A percentile compares a stretch with the other conserved stretches of the same genome.
Conservation (phyloP, 305 asterid genomes). For the Fraxinus platypoda region DNA sequence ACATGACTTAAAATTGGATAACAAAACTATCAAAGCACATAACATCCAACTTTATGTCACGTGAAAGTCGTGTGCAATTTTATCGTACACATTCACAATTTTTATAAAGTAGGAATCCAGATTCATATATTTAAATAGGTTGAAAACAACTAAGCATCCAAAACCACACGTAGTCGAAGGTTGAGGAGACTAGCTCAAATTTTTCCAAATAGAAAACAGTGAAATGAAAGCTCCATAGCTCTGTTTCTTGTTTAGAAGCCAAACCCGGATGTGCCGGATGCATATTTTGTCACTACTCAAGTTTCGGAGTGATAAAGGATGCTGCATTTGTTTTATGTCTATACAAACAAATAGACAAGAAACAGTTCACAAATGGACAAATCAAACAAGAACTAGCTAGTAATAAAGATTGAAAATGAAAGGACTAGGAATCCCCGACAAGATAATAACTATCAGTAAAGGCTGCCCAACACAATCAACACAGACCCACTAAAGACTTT, state of each 20-base stretch:
- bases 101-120: background rate
- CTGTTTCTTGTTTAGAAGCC: conserved; percentile 27
- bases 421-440: conserved; percentile 56
- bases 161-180: background rate
- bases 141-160: background rate
- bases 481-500: conserved; percentile 55
- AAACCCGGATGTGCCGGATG: conserved; percentile 16
- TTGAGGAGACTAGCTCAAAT: background rate
- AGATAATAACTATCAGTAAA: conserved; percentile 50
- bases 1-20: background rate
- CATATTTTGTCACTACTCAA: conserved; percentile 34
- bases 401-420: conserved; percentile 56
- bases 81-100: background rate
- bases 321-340: conserved; percentile 24
- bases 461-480: conserved; percentile 48
- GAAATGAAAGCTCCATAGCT: conserved; percentile 23
- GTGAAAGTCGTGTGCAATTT: background rate
- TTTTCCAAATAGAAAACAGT: background rate
- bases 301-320: conserved; percentile 25
- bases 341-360: conserved; percentile 27
- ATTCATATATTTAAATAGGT: background rate
- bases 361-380: conserved; percentile 50
- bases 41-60: background rate
- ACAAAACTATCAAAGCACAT: background rate
- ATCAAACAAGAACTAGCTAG: conserved; percentile 29